A percentile compares a stretch with the other conserved stretches of the same genome.
phyloP scores from a whole-genome alignment of 2,329 filamentous ascomycete genomes.

The Talaromyces amestolkiae region DNA sequence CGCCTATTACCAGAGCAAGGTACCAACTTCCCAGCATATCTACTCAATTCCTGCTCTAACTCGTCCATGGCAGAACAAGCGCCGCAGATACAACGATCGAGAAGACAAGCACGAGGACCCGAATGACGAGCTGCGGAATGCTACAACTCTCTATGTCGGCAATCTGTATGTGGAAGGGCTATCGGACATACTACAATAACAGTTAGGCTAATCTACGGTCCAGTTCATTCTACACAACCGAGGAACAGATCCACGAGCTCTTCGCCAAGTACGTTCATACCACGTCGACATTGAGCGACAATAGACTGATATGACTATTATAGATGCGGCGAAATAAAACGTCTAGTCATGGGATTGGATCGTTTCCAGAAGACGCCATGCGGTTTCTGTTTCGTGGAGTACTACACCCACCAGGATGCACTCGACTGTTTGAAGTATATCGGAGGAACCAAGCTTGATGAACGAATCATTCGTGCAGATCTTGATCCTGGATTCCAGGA shows the following conservation, averaged over 20 bases:
- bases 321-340: conserved; percentile 91
- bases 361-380: conserved; percentile 97
- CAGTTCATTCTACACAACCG: conserved; percentile 92
- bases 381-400: conserved; percentile 99
- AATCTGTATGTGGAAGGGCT: conserved; percentile 67
- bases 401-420: conserved; percentile 96
- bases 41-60: conserved; percentile 17
- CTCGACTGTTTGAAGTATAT: conserved; percentile 99
- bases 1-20: conserved; percentile 84
- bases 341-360: conserved; percentile 95
- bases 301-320: background rate
- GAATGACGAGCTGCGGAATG: conserved; percentile 78
- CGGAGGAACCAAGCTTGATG: conserved; percentile 95
- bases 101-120: conserved; percentile 59
- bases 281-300: background rate
- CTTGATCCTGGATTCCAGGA: conserved; percentile 94
- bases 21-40: conserved; percentile 42
- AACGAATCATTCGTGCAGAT: conserved; percentile 93
- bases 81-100: conserved; percentile 54
- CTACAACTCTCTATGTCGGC: conserved; percentile 94
- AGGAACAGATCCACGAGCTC: conserved; percentile 97
- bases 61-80: conserved; percentile 62
- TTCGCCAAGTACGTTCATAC: conserved; percentile 68
- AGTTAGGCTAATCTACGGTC: conserved; percentile 33
- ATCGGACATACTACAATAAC: background rate